Base-by-base conservation (phyloP, 441 rosid genomes). In the Erodium moschatum region DNA sequence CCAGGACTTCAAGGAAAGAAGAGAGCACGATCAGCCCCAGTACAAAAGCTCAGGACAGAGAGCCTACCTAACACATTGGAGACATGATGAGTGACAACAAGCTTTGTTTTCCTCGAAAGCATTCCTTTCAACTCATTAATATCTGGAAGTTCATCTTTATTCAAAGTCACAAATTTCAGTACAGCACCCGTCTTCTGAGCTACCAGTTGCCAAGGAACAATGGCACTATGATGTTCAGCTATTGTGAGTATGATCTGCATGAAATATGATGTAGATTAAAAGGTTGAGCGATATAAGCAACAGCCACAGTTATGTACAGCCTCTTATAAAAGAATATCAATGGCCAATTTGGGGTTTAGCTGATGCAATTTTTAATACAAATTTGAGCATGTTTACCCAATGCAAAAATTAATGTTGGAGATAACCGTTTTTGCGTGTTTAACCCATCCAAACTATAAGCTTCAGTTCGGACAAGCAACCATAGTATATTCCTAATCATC, bases 161-260 rank as follows among this genome's bases (percentile, higher is more conserved):
- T 81, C 76, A 93, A 81, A 64, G 67, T 69, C 18, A 85, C 86
- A 78, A 75, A 91, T 77, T 85, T 91, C 60, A 93, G 69, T 68
- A 85, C 67, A 2, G 96, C 95, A 65, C 96, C 96, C 10, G 91
- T 88, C 72, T 82, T 86, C 74, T 87, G 84, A 19, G 97, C 85
- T 64, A 85, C 87, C 42, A 89, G 69, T 85, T 93, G 98, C 97
- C 96, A 91, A 21, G 98, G 98, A 69, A 89, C 96, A 74, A 93
- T 89, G 60, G 89, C 85, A 63, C 97, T 91, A 50, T 94, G 98
- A 76, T 91, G 98, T 68, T 94, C 98, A 6, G 93, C 97, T 21
- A 89, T 71, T 13, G 97, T 86, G 62, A 86, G 84, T 62, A 89
- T 4, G 56, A 93, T 69, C 98, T 91, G 86, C 73, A 67, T 81